Evolutionary conservation across 805 yeast species (phyloP), one percentile per base, ranked within the genome.

Genomic region (Candida ficus): DNA sequence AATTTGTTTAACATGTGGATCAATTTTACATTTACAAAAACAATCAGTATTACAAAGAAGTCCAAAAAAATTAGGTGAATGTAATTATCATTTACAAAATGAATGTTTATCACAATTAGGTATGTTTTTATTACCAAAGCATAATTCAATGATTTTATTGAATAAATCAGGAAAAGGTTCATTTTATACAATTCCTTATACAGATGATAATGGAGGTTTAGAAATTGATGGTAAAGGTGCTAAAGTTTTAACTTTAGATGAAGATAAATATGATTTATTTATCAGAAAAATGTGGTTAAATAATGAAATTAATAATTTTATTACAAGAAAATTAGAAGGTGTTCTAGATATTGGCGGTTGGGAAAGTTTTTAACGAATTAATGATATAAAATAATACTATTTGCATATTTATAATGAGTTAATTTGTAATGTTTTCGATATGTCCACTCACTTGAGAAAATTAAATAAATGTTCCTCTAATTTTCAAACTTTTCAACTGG

Each of bases 281-380:
- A 73, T 73, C 16, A 70, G 80, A 39, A 74, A 72, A 26, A 65
- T 87, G 32, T 83, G 97, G 90, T 66, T 90, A 16, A 81, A 76
- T 41, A 90, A 88, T 54, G 85, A 84, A 54, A 67, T 87, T 3
- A 82, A 87, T 4, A 87, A 86, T 50, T 69, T 72, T 33, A 80
- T 90, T 26, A 89, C 88, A 1, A 70, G 98, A 47, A 79, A 80
- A 48, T 70, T 91, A 13, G 98, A 91, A 52, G 78, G 82, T 29
- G 75, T 74, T 7, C 62, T 82, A 26, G 98, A 91, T 60, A 76
- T 83, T 29, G 99, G 99, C 8, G 99, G 99, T 0, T 91, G 99
- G 99, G 93, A 84, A 14, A 42, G 38, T 17, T 38, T 42, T 21
- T 42, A 22, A 29, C 21, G 33, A 28, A 11, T 10, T n/a, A n/a